Conservation (phyloP, 345 rosid genomes). For the Lepidium didymum region DNA sequence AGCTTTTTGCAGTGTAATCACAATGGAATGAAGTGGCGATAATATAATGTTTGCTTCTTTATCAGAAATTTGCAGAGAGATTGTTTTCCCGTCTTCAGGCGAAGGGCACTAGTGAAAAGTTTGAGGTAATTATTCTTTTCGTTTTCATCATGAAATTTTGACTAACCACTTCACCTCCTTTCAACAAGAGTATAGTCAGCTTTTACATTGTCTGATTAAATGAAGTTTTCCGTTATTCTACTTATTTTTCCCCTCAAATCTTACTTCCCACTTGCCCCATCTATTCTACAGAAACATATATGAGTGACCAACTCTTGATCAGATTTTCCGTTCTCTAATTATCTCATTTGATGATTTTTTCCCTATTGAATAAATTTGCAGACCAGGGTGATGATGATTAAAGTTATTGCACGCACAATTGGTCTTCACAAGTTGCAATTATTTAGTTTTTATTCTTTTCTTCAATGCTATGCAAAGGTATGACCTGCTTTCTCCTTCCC, state of each 20-base stretch:
- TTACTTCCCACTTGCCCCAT: background rate
- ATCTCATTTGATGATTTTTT: background rate
- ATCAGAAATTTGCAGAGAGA: conserved; percentile 82
- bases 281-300: background rate
- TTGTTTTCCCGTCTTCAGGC: conserved; percentile 80
- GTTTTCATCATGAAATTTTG: background rate
- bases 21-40: background rate
- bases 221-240: background rate
- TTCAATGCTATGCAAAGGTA: conserved; percentile 86
- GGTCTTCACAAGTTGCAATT: conserved; percentile 86
- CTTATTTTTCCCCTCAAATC: background rate
- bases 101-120: conserved; percentile 48
- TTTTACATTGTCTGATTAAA: background rate
- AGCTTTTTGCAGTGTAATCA: background rate
- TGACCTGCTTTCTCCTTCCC: background rate
- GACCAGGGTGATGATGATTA: conserved; percentile 91
- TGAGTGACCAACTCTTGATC: background rate
- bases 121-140: conserved; percentile 51
- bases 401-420: conserved; percentile 80
- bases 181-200: background rate
- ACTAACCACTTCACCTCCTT: background rate
- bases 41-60: background rate
- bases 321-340: background rate
- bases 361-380: conserved; percentile 28
- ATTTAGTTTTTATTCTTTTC: conserved; percentile 64